Percentiles rank a stretch among this genome's conserved stretches.
phyloP scores from a whole-genome alignment of 257 asterid genomes.

The Coffea eugenioides region DNA sequence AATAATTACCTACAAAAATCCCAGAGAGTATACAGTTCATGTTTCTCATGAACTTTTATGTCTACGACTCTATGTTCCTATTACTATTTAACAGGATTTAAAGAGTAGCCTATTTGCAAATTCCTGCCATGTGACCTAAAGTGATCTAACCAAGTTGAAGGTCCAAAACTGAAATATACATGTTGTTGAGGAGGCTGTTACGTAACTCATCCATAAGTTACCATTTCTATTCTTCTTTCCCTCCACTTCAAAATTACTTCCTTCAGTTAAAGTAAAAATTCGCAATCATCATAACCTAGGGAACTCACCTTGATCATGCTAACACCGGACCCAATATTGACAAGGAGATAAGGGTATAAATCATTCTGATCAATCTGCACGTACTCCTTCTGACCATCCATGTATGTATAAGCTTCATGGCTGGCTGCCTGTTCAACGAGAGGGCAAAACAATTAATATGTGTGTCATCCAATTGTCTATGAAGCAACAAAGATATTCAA shows the following conservation, averaged over 20 bases:
- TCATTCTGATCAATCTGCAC: slow-evolving; percentile 81
- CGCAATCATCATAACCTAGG: not conserved
- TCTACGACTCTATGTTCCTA: not conserved
- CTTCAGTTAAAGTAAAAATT: not conserved
- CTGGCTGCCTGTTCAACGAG: slow-evolving; percentile 62
- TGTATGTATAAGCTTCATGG: slow-evolving; percentile 83
- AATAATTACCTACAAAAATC: not conserved
- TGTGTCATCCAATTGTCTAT: not conserved
- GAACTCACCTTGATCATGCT: slow-evolving; percentile 93
- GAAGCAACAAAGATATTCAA: not conserved
- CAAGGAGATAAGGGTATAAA: slow-evolving; percentile 95
- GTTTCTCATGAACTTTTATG: not conserved
- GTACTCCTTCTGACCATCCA: slow-evolving; percentile 61
- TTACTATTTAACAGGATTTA: not conserved
- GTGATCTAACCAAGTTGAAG: not conserved
- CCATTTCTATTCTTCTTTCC: not conserved
- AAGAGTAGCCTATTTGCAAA: not conserved
- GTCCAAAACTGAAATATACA: too few species aligned
- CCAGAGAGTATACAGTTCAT: not conserved
- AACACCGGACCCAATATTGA: slow-evolving; percentile 93
- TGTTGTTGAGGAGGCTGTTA: not conserved
- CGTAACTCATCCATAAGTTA: not conserved
- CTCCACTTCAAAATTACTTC: not conserved
- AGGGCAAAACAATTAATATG: slow-evolving; percentile 4
- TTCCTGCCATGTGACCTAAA: not conserved